Evolutionary conservation across 306 rosid genomes (phyloP).

Genomic region (Canavalia ensiformis): DNA sequence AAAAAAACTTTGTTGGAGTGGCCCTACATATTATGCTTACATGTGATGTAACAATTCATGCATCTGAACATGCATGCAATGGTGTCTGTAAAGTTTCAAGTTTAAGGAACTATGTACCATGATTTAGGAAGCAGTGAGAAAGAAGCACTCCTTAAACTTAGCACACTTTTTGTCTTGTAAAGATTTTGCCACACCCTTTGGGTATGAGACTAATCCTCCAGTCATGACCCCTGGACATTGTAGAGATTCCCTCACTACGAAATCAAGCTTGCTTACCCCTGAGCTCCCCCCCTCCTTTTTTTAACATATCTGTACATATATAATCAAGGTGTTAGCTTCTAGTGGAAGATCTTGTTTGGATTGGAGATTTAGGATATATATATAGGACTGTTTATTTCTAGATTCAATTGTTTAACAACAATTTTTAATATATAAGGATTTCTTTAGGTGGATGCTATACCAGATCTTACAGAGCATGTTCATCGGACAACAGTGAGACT

Average conservation of each 20-base stretch:
- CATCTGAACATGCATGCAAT: constrained; percentile 8
- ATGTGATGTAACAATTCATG: constrained; percentile 1
- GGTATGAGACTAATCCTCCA: not conserved
- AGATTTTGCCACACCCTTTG: constrained; percentile 1
- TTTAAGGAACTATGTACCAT: constrained; percentile 35
- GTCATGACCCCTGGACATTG: not conserved
- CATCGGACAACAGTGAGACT: constrained; percentile 86
- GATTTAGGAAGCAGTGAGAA: constrained; percentile 13
- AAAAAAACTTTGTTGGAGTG: constrained; percentile 3
- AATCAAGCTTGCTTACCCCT: constrained; percentile 6
- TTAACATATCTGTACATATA: constrained; percentile 7
- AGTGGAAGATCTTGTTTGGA: constrained; percentile 40
- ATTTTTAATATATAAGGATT: constrained; percentile 49
- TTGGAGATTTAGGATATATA: constrained; percentile 31
- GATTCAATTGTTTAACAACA: constrained; percentile 32
- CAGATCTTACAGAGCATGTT: constrained; percentile 85
- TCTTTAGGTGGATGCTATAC: constrained; percentile 95
- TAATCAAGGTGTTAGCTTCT: constrained; percentile 28
- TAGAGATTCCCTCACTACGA: not conserved
- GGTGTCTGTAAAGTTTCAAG: constrained; percentile 31
- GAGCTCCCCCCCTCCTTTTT: constrained; percentile 2
- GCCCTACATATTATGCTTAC: constrained; percentile 26
- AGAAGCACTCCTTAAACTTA: not conserved
- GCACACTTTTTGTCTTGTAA: not conserved
- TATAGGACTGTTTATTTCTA: constrained; percentile 34